Conservation (phyloP, 2,329 filamentous ascomycete genomes). For the Beauveria asiatica region DNA sequence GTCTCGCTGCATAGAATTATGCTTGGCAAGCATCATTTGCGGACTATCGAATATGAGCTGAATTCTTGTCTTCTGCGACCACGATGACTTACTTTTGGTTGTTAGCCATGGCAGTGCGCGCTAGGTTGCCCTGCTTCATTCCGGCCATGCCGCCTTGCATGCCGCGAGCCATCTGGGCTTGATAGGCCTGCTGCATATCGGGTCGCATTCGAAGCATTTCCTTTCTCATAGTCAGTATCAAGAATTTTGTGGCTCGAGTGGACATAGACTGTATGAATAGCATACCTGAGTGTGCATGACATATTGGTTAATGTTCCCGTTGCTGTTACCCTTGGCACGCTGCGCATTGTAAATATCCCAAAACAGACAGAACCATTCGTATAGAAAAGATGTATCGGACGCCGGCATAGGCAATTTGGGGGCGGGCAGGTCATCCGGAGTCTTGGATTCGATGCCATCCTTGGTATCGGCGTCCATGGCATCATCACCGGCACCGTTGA, state of each 20-base stretch:
- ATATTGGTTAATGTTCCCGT: slow-evolving; percentile 62
- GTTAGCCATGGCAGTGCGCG: slow-evolving; percentile 70
- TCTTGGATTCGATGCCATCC: slow-evolving; percentile 64
- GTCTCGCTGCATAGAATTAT: slow-evolving; percentile 79
- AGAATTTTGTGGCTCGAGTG: slow-evolving; percentile 37
- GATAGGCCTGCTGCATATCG: slow-evolving; percentile 47
- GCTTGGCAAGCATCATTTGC: slow-evolving; percentile 66
- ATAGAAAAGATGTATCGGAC: slow-evolving; percentile 74
- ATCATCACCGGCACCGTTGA: slow-evolving; percentile 64
- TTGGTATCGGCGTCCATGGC: slow-evolving; percentile 78
- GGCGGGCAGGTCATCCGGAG: slow-evolving; percentile 70
- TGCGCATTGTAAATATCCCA: slow-evolving; percentile 92
- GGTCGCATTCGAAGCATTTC: slow-evolving; percentile 67
- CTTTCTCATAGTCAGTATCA: slow-evolving; percentile 69
- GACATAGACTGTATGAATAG: slow-evolving; percentile 18
- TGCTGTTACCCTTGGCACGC: slow-evolving; percentile 55
- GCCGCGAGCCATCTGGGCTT: slow-evolving; percentile 57
- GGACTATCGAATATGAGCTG: slow-evolving; percentile 35
- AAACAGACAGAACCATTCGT: slow-evolving; percentile 95
- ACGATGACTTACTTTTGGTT: slow-evolving; percentile 55
- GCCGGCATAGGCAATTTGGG: slow-evolving; percentile 58
- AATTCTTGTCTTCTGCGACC: neutral
- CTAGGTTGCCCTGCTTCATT: slow-evolving; percentile 53
- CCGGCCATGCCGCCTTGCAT: slow-evolving; percentile 53
- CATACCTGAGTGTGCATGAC: slow-evolving; percentile 74